Evolutionary conservation across 352 stramenopile genomes (phyloP), one percentile per base, ranked within the genome.

Genomic region (Pythium myriotylum): DNA sequence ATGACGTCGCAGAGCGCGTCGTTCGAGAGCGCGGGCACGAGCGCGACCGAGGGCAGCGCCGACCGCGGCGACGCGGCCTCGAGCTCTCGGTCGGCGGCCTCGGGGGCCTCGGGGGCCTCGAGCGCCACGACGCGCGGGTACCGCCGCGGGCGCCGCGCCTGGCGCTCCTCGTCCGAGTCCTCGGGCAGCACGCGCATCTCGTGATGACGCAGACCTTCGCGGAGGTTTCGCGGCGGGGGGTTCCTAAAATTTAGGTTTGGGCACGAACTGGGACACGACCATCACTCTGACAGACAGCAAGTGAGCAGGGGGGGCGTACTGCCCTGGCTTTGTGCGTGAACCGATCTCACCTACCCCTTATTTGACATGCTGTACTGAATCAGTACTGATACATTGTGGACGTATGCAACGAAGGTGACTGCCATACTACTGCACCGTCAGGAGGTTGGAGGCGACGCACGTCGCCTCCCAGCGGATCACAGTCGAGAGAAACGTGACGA

Each of bases 401-500:
- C 29, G 10, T n/a, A n/a, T n/a, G n/a, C n/a, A n/a, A n/a, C n/a
- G n/a, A n/a, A n/a, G n/a, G n/a, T n/a, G n/a, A n/a, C n/a, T n/a
- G n/a, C n/a, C n/a, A n/a, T n/a, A 35, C 29, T 35, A 35, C 29
- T 35, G 5, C 29, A 10, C 5, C 29, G 5, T 35, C 5, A 35
- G 29, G 29, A 35, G 29, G 46, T 79, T 67, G 0, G 77, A 73
- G 4, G 74, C 70, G 2, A 87, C 62, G 45, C 73, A 83, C 8
- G 75, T 62, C 14, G 79, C 74, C 50, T 89, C 80, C 77, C 80
- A 88, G 19, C 76, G 71, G 50, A 89, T 68, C 39, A 86, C 77
- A 4, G 74, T 86, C 61, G 84, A 81, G 39, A 84, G 73, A 60
- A 87, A 75, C 63, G 79, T 68, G 17, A 89, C 66, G 67, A 87